Conservation (phyloP, 768 basidiomycete species). For the Tulasnella sp. region DNA sequence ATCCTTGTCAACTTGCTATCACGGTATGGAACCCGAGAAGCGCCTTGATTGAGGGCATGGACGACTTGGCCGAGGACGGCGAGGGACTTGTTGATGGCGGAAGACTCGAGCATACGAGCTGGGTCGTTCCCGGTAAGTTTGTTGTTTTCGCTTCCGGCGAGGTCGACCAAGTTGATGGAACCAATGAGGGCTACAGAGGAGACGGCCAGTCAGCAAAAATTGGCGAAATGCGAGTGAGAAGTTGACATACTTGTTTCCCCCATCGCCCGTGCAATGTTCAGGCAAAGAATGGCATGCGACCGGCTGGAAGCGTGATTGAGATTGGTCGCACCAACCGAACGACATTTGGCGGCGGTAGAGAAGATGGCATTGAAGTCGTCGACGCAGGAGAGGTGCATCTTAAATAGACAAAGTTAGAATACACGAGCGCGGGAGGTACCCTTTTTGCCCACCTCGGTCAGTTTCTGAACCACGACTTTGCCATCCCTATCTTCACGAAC, state of each 20-base stretch:
- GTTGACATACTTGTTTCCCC: conserved; percentile 36
- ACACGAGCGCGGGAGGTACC: background rate
- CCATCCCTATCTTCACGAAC: conserved; percentile 58
- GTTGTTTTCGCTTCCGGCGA: conserved; percentile 91
- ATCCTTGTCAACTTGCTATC: conserved; percentile 88
- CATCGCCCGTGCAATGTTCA: conserved; percentile 63
- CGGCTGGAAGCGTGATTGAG: conserved; percentile 84
- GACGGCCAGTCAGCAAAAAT: conserved; percentile 27
- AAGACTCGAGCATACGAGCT: conserved; percentile 83
- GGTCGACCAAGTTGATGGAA: conserved; percentile 84
- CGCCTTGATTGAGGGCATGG: conserved; percentile 62
- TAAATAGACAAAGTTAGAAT: background rate
- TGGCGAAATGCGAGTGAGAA: background rate
- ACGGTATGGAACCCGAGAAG: conserved; percentile 82
- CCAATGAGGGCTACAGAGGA: conserved; percentile 60
- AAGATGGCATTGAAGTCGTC: conserved; percentile 56
- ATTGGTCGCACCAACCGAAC: conserved; percentile 84
- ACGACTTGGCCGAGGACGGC: conserved; percentile 88
- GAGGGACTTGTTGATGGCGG: conserved; percentile 88
- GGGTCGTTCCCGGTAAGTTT: conserved; percentile 86
- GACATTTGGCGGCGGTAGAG: conserved; percentile 51
- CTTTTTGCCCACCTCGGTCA: conserved; percentile 41
- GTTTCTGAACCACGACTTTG: conserved; percentile 60
- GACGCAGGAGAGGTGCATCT: conserved; percentile 44
- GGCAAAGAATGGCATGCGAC: conserved; percentile 83